Percentiles rank a stretch among this genome's conserved stretches.
These are phyloP conservation scores for Talaromyces sp. DNA, from an alignment of 2,329 filamentous ascomycete species.

Conservation along the genomic window DNA sequence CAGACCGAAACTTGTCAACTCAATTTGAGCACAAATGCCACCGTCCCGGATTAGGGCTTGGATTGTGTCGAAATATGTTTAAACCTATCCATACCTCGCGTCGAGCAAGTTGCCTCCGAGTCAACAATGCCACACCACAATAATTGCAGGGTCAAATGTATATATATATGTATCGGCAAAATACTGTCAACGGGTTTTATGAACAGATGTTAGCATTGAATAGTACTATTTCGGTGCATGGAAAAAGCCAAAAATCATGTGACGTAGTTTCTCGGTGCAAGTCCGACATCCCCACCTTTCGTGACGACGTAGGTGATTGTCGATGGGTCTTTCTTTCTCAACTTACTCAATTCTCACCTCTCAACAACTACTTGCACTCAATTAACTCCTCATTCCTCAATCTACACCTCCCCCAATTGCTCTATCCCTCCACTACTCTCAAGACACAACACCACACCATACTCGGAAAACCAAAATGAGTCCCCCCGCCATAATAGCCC, in stretches of 20 bases:
- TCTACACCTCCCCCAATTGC: no score
- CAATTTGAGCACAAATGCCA: background rate
- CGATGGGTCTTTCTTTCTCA: background rate
- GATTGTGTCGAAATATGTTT: background rate
- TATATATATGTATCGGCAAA: background rate
- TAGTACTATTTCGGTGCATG: background rate
- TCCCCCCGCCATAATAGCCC: slow-evolving; percentile 89
- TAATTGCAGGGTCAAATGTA: background rate
- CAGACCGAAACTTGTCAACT: background rate
- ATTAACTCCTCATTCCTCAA: background rate
- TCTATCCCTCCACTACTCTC: no score
- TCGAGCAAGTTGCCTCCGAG: background rate
- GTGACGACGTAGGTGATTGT: background rate
- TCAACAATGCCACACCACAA: background rate
- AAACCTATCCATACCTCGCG: background rate
- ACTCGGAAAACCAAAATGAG: slow-evolving; percentile 61
- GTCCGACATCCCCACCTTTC: background rate
- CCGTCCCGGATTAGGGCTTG: background rate
- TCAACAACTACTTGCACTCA: background rate
- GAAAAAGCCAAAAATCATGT: background rate
- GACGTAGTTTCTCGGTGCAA: background rate
- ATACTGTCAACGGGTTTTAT: background rate
- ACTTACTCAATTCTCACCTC: background rate
- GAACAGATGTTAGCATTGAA: no score
- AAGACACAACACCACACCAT: background rate